Percentiles rank a stretch among this genome's conserved stretches.
phyloP scores from a whole-genome alignment of 2,329 filamentous ascomycete genomes.

The Neoarthrinium moseri region DNA sequence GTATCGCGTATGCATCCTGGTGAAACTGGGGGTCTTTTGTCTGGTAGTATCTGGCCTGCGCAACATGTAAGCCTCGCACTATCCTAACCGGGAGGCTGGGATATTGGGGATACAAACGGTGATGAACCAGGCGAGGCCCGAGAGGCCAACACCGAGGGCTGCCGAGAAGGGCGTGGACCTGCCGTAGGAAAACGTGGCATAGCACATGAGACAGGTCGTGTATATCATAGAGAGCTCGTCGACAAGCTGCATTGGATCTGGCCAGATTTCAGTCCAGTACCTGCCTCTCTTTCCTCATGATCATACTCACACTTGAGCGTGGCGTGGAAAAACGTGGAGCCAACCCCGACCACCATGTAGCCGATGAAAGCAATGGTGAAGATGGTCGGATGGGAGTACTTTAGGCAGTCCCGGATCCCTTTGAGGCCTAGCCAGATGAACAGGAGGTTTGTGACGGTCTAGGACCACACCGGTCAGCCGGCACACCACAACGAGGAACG shows the following conservation, averaged over 20 bases:
- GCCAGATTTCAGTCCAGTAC: conserved; percentile 6
- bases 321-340: conserved; percentile 56
- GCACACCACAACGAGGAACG: too few relatives aligned
- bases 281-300: too few relatives aligned
- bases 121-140: conserved; percentile 63
- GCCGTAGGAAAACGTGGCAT: conserved; percentile 72
- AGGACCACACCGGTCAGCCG: conserved; percentile 23
- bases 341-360: conserved; percentile 53
- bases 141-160: conserved; percentile 55
- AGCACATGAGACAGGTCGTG: conserved; percentile 55
- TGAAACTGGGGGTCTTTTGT: conserved; percentile 82
- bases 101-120: conserved; percentile 53
- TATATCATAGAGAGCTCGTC: conserved; percentile 62
- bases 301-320: conserved; percentile 51
- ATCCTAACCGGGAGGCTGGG: background rate
- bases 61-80: background rate
- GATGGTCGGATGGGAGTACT: conserved; percentile 70
- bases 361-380: conserved; percentile 65
- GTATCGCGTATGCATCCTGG: conserved; percentile 72
- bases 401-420: conserved; percentile 71
- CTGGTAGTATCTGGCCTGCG: conserved; percentile 64
- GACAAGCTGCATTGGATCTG: conserved; percentile 59
- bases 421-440: conserved; percentile 78
- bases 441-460: conserved; percentile 77
- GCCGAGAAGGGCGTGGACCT: conserved; percentile 49